Base-by-base conservation (phyloP, 2,329 filamentous ascomycete species). In the Paraphaeosphaeria minitans region DNA sequence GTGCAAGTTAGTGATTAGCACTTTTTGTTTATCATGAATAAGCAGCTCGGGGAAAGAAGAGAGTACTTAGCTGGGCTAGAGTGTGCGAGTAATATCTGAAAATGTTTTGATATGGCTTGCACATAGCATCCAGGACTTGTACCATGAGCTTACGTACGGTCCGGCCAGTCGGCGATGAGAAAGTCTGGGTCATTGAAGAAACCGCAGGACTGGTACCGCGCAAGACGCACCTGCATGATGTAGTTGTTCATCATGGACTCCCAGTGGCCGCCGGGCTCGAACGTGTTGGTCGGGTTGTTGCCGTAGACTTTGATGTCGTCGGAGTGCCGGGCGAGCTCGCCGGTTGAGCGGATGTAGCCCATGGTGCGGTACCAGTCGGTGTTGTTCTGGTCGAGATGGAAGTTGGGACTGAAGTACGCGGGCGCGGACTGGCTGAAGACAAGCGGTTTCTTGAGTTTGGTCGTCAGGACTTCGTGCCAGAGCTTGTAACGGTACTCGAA, bases 181-280 rank as follows among this genome's bases (percentile, higher is more conserved):
- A 78, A 78, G 56, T 78, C 76, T 4, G 76, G 75, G 57, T 78
- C 76, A 55, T 78, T 78, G 66, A 74, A 75, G 61, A 72, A 78
- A 8, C 75, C 75, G 24, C 73, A 73, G 29, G 65, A 66, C 64
- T 78, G 77, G 66, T 73, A 78, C 39, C 79, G 75, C 14, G 77
- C 74, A 1, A 82, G 66, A n/a, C 77, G 73, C 7, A 77, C 71
- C 52, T 82, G 70, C 57, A 78, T 79, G 37, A 74, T 74, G 57
- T 83, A 83, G 61, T 84, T 84, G 60, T 74, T 75, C 74, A 81
- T 77, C 56, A 84, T 77, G 58, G 79, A 81, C 33, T 79, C 74
- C 81, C 82, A 83, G 5, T 78, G 77, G 45, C 75, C 77, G 21
- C 76, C 66, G 4, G 66, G 62, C 54, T 69, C 77, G 51, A 67